Conservation (phyloP, 371 early-diverging fungal species). For the Apophysomyces sp. region DNA sequence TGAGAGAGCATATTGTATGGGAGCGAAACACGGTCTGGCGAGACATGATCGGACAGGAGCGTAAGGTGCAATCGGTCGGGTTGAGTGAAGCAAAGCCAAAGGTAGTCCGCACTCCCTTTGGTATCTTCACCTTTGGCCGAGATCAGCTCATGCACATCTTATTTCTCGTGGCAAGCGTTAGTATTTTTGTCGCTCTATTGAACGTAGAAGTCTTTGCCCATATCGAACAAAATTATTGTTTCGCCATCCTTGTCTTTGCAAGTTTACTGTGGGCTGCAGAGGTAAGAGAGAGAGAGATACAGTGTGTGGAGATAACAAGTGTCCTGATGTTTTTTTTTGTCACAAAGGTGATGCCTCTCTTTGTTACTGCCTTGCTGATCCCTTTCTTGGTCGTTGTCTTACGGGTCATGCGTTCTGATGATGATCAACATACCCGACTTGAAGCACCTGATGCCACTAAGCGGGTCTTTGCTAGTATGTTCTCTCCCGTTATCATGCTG, state of each 20-base stretch:
- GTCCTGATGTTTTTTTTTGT: background rate
- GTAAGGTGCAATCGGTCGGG: constrained; percentile 73
- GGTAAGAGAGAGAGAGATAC: constrained; percentile 40
- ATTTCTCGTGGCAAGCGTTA: constrained; percentile 48
- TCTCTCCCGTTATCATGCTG: constrained; percentile 83
- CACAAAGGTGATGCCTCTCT: constrained; percentile 85
- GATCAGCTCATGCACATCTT: constrained; percentile 37
- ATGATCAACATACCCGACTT: constrained; percentile 42
- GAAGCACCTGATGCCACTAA: constrained; percentile 68
- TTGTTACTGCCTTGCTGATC: constrained; percentile 88
- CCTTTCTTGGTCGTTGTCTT: constrained; percentile 86
- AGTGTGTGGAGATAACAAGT: background rate
- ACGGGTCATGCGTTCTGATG: constrained; percentile 75
- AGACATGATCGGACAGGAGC: constrained; percentile 92
- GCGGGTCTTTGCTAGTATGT: constrained; percentile 75
- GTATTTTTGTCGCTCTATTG: constrained; percentile 55
- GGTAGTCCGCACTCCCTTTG: constrained; percentile 45
- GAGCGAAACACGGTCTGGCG: constrained; percentile 97
- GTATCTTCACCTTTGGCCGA: constrained; percentile 35
- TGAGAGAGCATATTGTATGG: constrained; percentile 92
- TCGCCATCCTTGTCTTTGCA: constrained; percentile 87
- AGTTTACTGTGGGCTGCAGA: constrained; percentile 94
- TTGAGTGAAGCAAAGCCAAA: constrained; percentile 45
- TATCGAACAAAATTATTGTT: constrained; percentile 75
- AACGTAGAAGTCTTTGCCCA: constrained; percentile 55